Percentiles rank a stretch among this genome's conserved stretches.
Evolutionary conservation across 805 yeast species (phyloP).

Genomic region (Saturnispora gosingensis): DNA sequence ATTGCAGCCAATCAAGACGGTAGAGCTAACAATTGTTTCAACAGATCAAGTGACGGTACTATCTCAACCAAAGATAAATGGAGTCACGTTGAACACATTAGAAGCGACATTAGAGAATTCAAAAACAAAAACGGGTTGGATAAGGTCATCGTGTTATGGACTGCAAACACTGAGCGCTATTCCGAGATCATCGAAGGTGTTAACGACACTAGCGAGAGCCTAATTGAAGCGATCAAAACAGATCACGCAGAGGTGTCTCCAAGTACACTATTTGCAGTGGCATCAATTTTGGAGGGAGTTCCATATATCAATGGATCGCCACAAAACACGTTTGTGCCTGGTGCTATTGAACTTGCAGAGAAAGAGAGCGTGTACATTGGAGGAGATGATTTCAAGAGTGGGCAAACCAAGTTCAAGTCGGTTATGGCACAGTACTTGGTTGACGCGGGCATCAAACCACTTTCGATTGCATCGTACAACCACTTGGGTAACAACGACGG

Average conservation of each 20-base stretch:
- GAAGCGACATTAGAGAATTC: conserved; percentile 75
- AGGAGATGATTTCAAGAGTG: conserved; percentile 95
- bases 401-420: conserved; percentile 94
- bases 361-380: conserved; percentile 69
- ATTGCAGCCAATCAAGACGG: conserved; percentile 91
- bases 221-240: conserved; percentile 60
- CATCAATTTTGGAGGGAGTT: conserved; percentile 76
- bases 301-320: conserved; percentile 97
- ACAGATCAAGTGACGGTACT: conserved; percentile 41
- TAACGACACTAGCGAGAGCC: conserved; percentile 80
- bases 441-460: conserved; percentile 94
- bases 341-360: conserved; percentile 85
- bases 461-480: conserved; percentile 90
- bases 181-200: conserved; percentile 70
- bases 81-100: conserved; percentile 80
- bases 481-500: conserved; percentile 97
- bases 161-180: conserved; percentile 94
- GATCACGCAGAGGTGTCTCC: conserved; percentile 85
- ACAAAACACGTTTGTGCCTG: conserved; percentile 95
- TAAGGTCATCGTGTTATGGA: conserved; percentile 87
- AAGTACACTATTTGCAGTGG: conserved; percentile 90
- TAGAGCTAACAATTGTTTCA: conserved; percentile 81
- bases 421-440: conserved; percentile 92
- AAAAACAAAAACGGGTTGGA: conserved; percentile 66
- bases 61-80: conserved; percentile 59